These are phyloP conservation scores for Penicillium paxilli DNA, from an alignment of 495 filamentous ascomycete genomes.

Conservation along the genomic window DNA sequence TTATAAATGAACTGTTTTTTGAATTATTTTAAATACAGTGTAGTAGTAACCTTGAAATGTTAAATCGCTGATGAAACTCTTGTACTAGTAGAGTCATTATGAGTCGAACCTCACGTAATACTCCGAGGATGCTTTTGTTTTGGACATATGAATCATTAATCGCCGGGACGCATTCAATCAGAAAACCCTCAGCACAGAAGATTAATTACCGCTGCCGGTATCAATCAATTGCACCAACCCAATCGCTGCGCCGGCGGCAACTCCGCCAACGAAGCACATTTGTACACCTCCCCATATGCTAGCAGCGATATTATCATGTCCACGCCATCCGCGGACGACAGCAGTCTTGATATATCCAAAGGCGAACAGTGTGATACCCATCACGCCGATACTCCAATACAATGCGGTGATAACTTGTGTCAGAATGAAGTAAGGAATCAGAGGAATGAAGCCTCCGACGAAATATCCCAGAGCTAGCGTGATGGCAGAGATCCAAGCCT, in stretches of 20 bases:
- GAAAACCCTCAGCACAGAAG: neutral
- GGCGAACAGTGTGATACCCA: slow-evolving; percentile 63
- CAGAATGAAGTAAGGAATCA: slow-evolving; percentile 73
- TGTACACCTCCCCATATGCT: slow-evolving; percentile 53
- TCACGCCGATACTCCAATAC: slow-evolving; percentile 66
- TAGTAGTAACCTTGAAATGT: neutral
- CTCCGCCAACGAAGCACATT: slow-evolving; percentile 66
- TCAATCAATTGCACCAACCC: slow-evolving; percentile 54
- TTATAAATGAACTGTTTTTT: neutral
- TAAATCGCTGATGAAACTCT: slow-evolving; percentile 8
- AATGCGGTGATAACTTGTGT: slow-evolving; percentile 57
- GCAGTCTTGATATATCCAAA: slow-evolving; percentile 75
- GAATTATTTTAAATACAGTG: no score
- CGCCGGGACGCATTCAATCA: neutral
- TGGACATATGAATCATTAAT: neutral
- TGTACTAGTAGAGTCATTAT: neutral
- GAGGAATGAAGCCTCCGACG: slow-evolving; percentile 68
- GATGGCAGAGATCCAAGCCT: slow-evolving; percentile 57
- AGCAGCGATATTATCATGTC: slow-evolving; percentile 39
- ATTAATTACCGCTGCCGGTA: slow-evolving; percentile 17
- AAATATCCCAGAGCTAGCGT: slow-evolving; percentile 73
- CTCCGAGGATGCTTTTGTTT: slow-evolving; percentile 3
- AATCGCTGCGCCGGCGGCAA: slow-evolving; percentile 66
- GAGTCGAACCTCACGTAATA: neutral
- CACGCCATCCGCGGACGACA: slow-evolving; percentile 42